A percentile compares a stretch with the other conserved stretches of the same genome.
These are phyloP conservation scores for Phytopythium boreale DNA, from an alignment of 352 stramenopile genomes.

Conservation along the genomic window DNA sequence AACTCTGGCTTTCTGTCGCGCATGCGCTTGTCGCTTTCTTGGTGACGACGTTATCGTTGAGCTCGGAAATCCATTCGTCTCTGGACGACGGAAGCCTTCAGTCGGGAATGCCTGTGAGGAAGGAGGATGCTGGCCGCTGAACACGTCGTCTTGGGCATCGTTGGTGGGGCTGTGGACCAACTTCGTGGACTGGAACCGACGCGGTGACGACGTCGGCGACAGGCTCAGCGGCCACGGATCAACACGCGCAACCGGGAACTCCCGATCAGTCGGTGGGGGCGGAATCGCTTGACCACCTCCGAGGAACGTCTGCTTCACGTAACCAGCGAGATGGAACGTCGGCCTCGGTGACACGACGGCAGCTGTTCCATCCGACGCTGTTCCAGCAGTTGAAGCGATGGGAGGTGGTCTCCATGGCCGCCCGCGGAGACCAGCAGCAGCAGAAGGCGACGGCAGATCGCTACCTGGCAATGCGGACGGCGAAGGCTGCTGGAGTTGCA, in stretches of 20 bases:
- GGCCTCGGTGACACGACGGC: not conserved
- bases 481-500: not conserved
- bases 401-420: not conserved
- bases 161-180: not conserved
- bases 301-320: not conserved
- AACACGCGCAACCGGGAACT: slow-evolving; percentile 28
- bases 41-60: slow-evolving; percentile 9
- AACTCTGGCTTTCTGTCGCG: slow-evolving; percentile 3
- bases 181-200: not conserved
- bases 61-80: not conserved
- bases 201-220: not conserved
- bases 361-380: not conserved
- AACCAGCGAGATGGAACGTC: not conserved
- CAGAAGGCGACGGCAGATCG: not conserved
- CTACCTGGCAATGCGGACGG: not conserved
- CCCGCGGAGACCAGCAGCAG: not conserved
- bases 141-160: not conserved
- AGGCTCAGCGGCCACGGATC: slow-evolving; percentile 39
- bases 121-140: not conserved
- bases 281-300: no score
- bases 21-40: slow-evolving; percentile 9
- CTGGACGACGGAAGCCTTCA: not conserved
- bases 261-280: slow-evolving; percentile 5
- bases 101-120: not conserved
- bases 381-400: not conserved